Evolutionary conservation across 495 filamentous ascomycete genomes (phyloP).

Genomic region (Podospora anserina): DNA sequence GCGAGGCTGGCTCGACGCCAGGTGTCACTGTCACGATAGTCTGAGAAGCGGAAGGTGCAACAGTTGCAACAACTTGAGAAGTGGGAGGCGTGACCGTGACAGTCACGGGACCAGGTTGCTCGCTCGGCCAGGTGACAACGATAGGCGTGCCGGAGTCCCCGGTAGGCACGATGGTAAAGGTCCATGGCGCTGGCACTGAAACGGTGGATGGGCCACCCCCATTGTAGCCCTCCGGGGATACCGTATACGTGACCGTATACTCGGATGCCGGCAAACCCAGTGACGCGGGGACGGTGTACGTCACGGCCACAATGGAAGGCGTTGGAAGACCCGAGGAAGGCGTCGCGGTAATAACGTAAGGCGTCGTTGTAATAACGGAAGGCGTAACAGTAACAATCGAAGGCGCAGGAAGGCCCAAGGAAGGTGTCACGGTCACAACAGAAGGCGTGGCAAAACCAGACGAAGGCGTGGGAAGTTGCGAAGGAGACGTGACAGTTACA

Average conservation of each 20-base stretch:
- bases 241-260: background rate
- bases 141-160: background rate
- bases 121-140: background rate
- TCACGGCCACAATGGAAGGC: background rate
- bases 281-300: background rate
- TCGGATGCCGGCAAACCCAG: background rate
- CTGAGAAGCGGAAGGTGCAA: background rate
- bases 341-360: background rate
- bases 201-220: background rate
- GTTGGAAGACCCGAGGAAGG: background rate
- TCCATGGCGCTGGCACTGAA: background rate
- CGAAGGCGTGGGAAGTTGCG: background rate
- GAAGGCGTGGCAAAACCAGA: no score
- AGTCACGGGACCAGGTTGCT: slow-evolving; percentile 5
- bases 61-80: background rate
- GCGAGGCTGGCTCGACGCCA: background rate
- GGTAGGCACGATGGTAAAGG: background rate
- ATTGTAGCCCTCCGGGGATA: background rate
- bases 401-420: background rate
- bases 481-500: background rate
- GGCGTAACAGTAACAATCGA: background rate
- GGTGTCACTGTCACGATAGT: background rate
- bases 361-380: background rate
- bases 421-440: background rate
- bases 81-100: background rate